Conservation (phyloP, 2,329 filamentous ascomycete genomes). For the Fusarium solani-melongenae region DNA sequence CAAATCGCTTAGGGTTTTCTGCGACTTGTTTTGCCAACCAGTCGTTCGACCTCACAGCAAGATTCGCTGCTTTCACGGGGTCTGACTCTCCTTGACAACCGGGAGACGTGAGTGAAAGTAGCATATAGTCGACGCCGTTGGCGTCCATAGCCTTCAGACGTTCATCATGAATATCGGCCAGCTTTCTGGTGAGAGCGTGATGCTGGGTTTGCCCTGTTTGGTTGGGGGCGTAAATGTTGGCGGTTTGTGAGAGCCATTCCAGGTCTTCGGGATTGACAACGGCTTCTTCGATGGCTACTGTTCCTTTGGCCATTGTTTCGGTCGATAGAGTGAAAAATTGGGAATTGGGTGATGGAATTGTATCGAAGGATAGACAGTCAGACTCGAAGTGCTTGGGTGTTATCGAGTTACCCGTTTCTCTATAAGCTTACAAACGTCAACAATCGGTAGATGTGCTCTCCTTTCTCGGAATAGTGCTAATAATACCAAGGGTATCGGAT, state of each 20-base stretch:
- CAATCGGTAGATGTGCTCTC: neutral
- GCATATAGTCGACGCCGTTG: constrained; percentile 19
- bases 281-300: constrained; percentile 8
- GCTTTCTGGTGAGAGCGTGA: constrained; percentile 1
- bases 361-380: neutral
- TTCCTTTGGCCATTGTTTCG: neutral
- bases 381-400: neutral
- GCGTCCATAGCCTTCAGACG: constrained; percentile 13
- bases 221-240: neutral
- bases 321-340: neutral
- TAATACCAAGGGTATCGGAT: neutral
- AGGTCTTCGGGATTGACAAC: constrained; percentile 3
- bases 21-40: neutral
- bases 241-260: constrained; percentile 1
- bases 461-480: neutral
- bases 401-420: neutral
- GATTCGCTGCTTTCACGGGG: neutral
- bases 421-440: neutral
- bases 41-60: constrained; percentile 12
- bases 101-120: constrained; percentile 14
- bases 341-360: neutral
- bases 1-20: neutral
- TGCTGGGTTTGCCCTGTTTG: neutral
- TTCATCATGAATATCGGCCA: constrained; percentile 14
- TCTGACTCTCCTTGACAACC: constrained; percentile 10